phyloP scores from a whole-genome alignment of 108 stramenopile genomes.

The Fragilariopsis cylindrus region DNA sequence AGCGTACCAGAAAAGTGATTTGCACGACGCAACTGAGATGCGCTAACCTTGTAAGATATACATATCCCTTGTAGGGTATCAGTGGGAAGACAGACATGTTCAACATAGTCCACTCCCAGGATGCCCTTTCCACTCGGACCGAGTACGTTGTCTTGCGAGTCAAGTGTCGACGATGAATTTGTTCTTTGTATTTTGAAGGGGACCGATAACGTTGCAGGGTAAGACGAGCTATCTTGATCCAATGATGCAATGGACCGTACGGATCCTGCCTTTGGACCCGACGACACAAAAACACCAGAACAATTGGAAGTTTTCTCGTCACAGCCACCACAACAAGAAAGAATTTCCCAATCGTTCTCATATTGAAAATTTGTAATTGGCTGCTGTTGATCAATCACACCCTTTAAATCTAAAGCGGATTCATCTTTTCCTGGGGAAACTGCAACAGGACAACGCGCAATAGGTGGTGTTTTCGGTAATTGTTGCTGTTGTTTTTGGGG shows the following conservation, averaged over 20 bases:
- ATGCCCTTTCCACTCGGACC: conserved; percentile 55
- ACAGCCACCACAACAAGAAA: conserved; percentile 9
- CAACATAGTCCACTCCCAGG: conserved; percentile 69
- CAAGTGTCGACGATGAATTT: conserved; percentile 42
- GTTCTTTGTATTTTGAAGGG: conserved; percentile 53
- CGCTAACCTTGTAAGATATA: conserved; percentile 77
- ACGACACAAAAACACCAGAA: conserved; percentile 29
- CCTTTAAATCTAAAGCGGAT: conserved; percentile 13
- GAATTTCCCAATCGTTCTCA: conserved; percentile 45
- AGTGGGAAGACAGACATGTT: conserved; percentile 81
- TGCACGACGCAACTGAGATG: conserved; percentile 58
- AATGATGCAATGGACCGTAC: conserved; percentile 40
- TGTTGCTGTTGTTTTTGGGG: background rate
- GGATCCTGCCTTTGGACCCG: conserved; percentile 29
- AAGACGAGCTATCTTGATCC: conserved; percentile 33
- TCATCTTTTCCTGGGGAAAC: conserved; percentile 1
- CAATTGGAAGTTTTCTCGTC: conserved; percentile 26
- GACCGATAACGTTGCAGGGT: conserved; percentile 31
- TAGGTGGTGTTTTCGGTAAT: background rate
- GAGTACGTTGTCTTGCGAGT: conserved; percentile 44
- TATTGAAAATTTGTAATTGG: background rate
- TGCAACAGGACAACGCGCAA: background rate
- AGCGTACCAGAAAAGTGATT: conserved; percentile 84
- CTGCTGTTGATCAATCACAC: conserved; percentile 14
- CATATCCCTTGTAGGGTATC: conserved; percentile 88